Evolutionary conservation across 2,329 filamentous ascomycete species (phyloP), one percentile per base, ranked within the genome.

Genomic region (Xylariaceae sp.): DNA sequence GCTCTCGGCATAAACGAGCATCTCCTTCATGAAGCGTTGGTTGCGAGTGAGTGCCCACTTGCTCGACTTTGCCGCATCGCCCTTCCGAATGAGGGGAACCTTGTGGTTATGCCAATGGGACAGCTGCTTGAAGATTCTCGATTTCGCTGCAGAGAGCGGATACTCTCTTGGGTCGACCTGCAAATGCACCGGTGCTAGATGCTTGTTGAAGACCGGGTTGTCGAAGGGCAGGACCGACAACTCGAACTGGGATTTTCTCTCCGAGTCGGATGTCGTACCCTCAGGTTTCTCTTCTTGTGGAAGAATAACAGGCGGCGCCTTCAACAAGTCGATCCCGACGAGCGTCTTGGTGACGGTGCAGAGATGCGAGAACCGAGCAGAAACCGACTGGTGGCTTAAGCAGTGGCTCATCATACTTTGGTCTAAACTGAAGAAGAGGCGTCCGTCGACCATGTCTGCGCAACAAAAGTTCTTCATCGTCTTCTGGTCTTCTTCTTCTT

Each of bases 41-140:
- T 36, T 17, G 12, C 34, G 34, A 11, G n/a, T 36, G 3, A 24
- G 18, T 12, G 32, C 32, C 12, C 21, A 14, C 13, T 24, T 24
- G 12, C 17, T 24, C 12, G 23, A 13, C 13, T 23, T 23, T 15
- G 14, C 11, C 3, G 32, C 16, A 3, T 24, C 18, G 4, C 23
- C 15, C 13, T 21, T 36, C 23, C 15, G 23, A 3, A n/a, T 24
- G n/a, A 36, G 8, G 15, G 24, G 23, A 7, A n/a, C 7, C 16
- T 36, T 36, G n/a, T 16, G 8, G 21, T 36, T 36, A 36, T 36
- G 34, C 34, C 34, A 36, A 21, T 36, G 34, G n/a, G 34, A 17
- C 8, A 36, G 16, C 14, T 36, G 23, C 16, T 9, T 30, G 24
- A 36, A 36, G 3, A 36, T 17, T 5, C 32, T 32, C 5, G 32